These are phyloP conservation scores for Cyclanthera cordifolia DNA, from an alignment of 306 rosid genomes.

Conservation along the genomic window DNA sequence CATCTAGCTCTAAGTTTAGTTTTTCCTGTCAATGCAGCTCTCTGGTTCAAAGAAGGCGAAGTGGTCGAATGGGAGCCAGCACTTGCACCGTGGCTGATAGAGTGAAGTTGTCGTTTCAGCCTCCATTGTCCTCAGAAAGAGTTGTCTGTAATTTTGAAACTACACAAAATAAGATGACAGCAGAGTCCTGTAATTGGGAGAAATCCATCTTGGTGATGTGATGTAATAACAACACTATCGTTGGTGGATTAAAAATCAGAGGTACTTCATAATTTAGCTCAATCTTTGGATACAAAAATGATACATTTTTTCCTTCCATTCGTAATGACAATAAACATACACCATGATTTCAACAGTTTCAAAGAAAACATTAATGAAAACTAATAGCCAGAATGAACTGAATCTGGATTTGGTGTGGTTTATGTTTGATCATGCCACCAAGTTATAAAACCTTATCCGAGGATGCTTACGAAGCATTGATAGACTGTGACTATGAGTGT, in stretches of 20 bases:
- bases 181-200: neutral
- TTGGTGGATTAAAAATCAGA: neutral
- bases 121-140: neutral
- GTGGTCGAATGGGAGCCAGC: conserved; percentile 59
- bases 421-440: neutral
- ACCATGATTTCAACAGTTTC: neutral
- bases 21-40: conserved; percentile 33
- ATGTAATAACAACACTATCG: neutral
- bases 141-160: neutral
- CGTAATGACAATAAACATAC: neutral
- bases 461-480: conserved; percentile 5
- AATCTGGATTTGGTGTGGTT: too few species aligned
- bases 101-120: conserved; percentile 22
- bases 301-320: neutral
- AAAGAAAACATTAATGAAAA: neutral
- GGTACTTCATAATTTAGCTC: neutral
- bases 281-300: neutral
- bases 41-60: conserved; percentile 95
- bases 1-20: neutral
- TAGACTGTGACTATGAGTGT: conserved; percentile 21
- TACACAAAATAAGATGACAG: neutral
- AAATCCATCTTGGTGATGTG: neutral
- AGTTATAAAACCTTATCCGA: neutral
- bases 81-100: conserved; percentile 68
- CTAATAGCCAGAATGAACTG: too few species aligned